These are phyloP conservation scores for Solanum hybrid DNA, from an alignment of 305 asterid genomes.

Conservation along the genomic window DNA sequence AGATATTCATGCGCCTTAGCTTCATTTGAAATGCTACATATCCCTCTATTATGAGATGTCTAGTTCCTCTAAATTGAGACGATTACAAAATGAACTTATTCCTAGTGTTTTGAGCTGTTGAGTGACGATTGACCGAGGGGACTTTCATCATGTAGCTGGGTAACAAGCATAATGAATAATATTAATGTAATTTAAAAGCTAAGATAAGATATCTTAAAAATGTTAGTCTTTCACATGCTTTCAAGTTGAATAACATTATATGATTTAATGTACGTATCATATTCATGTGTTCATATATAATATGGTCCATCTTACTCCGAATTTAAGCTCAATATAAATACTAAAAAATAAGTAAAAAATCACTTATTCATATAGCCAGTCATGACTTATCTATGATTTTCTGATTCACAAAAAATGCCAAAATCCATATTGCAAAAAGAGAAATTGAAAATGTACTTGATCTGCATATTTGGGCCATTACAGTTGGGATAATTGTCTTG, in stretches of 20 bases:
- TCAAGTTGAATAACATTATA: neutral
- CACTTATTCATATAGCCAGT: neutral
- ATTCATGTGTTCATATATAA: neutral
- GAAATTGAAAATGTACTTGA: neutral
- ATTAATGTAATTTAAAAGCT: neutral
- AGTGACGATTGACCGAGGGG: too few species aligned
- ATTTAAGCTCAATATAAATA: neutral
- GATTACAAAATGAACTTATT: too few species aligned
- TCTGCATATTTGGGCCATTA: neutral
- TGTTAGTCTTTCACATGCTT: neutral
- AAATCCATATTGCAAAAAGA: neutral
- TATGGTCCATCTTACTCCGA: neutral
- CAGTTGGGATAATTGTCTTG: neutral
- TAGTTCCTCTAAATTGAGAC: neutral
- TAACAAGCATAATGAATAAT: too few species aligned
- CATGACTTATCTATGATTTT: neutral
- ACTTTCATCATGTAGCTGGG: too few species aligned
- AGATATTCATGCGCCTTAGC: neutral
- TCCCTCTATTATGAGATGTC: neutral
- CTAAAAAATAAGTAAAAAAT: too few species aligned
- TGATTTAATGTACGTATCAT: neutral
- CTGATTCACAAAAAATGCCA: neutral
- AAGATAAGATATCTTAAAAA: neutral
- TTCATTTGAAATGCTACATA: neutral
- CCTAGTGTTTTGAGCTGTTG: too few species aligned